phyloP scores from a whole-genome alignment of 1,139 yeast genomes.

The Kodamaea arcana region DNA sequence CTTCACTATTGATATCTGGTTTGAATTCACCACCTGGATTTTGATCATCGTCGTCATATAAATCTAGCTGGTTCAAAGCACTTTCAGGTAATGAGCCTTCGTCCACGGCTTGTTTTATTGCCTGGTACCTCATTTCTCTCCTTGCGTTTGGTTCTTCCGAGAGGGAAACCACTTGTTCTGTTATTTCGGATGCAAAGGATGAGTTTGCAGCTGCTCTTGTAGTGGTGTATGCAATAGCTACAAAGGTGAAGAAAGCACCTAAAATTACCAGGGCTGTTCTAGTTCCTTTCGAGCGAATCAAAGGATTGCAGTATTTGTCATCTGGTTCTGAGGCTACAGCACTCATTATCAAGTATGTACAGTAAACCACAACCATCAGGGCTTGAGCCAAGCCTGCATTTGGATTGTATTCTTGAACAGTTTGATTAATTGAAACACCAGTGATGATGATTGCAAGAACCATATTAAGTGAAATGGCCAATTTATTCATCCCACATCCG shows the following conservation, averaged over 20 bases:
- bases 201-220: conserved; percentile 89
- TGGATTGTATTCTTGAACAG: conserved; percentile 87
- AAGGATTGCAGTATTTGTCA: conserved; percentile 85
- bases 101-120: conserved; percentile 88
- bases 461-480: conserved; percentile 77
- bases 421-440: conserved; percentile 70
- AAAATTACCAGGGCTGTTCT: conserved; percentile 82
- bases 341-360: conserved; percentile 86
- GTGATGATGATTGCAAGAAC: conserved; percentile 63
- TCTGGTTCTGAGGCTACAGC: conserved; percentile 98
- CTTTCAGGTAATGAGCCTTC: conserved; percentile 94
- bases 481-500: conserved; percentile 90
- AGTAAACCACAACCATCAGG: conserved; percentile 91
- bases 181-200: conserved; percentile 41
- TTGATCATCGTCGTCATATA: conserved; percentile 47
- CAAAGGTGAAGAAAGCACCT: conserved; percentile 90
- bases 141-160: conserved; percentile 57
- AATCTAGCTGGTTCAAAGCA: conserved; percentile 71
- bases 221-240: conserved; percentile 95
- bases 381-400: conserved; percentile 96
- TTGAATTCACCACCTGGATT: conserved; percentile 31
- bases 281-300: conserved; percentile 84
- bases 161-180: conserved; percentile 18
- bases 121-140: conserved; percentile 79
- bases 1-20: conserved; percentile 39